phyloP scores from a whole-genome alignment of 2,329 filamentous ascomycete species.

The Zalaria obscura region DNA sequence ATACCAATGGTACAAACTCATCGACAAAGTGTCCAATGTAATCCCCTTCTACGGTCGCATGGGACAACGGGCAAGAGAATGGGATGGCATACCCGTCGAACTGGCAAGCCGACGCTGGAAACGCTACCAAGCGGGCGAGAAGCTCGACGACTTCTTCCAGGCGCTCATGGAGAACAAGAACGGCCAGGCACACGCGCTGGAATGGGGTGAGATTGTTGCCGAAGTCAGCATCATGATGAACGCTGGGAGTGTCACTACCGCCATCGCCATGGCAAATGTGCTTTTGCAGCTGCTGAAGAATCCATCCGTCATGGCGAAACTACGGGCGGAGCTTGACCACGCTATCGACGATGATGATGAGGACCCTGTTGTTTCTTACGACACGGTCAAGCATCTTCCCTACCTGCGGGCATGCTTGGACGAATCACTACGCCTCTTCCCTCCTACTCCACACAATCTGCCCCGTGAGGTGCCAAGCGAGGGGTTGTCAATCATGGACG shows the following conservation, averaged over 20 bases:
- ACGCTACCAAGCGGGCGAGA: constrained; percentile 37
- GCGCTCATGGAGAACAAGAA: constrained; percentile 39
- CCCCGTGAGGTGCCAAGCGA: constrained; percentile 31
- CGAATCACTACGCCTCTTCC: constrained; percentile 32
- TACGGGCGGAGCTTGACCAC: constrained; percentile 32
- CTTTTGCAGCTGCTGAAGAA: constrained; percentile 39
- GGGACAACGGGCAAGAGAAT: constrained; percentile 18
- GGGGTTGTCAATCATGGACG: constrained; percentile 28
- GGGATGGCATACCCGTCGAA: constrained; percentile 34
- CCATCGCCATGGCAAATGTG: constrained; percentile 38
- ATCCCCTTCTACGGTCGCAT: constrained; percentile 27
- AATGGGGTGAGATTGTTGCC: constrained; percentile 44
- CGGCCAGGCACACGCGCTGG: constrained; percentile 30
- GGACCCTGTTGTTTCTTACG: constrained; percentile 33
- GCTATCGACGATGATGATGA: constrained; percentile 25
- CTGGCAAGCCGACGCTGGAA: constrained; percentile 29
- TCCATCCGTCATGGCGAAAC: constrained; percentile 23
- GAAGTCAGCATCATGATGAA: constrained; percentile 40
- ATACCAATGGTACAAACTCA: constrained; percentile 35
- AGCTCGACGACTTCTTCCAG: constrained; percentile 45
- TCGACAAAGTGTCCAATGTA: constrained; percentile 29
- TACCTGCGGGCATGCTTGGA: constrained; percentile 40
- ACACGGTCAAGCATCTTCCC: constrained; percentile 36
- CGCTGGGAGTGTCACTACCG: constrained; percentile 39
- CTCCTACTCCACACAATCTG: constrained; percentile 29